Conservation (phyloP, 2,329 filamentous ascomycete species). For the Parastagonospora nodorum region DNA sequence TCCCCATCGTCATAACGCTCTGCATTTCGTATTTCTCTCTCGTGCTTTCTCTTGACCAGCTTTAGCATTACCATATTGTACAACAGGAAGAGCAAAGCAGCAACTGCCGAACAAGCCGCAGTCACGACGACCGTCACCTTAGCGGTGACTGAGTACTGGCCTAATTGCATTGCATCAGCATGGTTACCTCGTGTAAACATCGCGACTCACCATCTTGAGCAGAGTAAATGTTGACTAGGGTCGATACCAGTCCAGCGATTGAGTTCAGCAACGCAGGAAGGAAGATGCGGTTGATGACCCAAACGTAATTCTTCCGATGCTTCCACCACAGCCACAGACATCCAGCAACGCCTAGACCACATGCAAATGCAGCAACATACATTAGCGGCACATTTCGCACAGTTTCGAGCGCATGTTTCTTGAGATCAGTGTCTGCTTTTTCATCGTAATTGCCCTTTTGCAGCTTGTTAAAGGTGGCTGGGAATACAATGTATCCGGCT, state of each 20-base stretch:
- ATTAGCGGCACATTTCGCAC: constrained; percentile 49
- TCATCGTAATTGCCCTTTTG: constrained; percentile 37
- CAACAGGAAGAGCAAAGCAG: constrained; percentile 38
- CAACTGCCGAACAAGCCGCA: constrained; percentile 41
- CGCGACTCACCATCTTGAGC: constrained; percentile 50
- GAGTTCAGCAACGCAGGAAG: constrained; percentile 52
- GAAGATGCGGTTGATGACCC: constrained; percentile 60
- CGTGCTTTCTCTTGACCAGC: constrained; percentile 39
- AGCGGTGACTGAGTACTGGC: constrained; percentile 46
- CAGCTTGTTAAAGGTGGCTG: constrained; percentile 57
- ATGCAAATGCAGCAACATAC: constrained; percentile 52
- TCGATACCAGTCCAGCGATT: constrained; percentile 56
- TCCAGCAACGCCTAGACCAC: constrained; percentile 48
- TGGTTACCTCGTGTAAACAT: neutral
- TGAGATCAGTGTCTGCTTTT: constrained; percentile 18
- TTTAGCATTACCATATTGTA: constrained; percentile 47
- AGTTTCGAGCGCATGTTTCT: constrained; percentile 38
- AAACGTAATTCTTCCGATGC: constrained; percentile 58
- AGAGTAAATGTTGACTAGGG: constrained; percentile 57
- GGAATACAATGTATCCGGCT: constrained; percentile 59
- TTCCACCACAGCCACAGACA: constrained; percentile 53
- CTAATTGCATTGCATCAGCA: constrained; percentile 2
- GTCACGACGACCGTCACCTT: constrained; percentile 47
- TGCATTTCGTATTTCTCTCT: constrained; percentile 30
- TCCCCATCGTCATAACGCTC: constrained; percentile 7